A percentile compares a stretch with the other conserved stretches of the same genome.
These are phyloP conservation scores for Posidonia australis DNA, from an alignment of 106 monocot species.

Conservation along the genomic window DNA sequence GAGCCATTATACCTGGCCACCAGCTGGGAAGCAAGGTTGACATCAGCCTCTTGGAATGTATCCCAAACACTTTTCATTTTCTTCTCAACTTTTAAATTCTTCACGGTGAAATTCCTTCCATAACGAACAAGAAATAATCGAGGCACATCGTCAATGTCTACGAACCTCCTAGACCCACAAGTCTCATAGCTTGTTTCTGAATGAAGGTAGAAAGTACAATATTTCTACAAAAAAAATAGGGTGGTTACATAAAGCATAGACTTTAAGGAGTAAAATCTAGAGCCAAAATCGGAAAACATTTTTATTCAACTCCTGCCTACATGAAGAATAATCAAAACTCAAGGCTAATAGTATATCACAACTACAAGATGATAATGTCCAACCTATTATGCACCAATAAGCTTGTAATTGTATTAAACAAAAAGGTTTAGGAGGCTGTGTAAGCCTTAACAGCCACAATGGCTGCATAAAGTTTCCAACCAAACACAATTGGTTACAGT, in stretches of 20 bases:
- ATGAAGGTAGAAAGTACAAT: slow-evolving; percentile 73
- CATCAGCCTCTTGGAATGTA: slow-evolving; percentile 36
- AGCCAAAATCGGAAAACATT: background rate
- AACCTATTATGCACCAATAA: too few species aligned
- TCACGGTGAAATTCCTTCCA: slow-evolving; percentile 49
- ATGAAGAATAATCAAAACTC: too few species aligned
- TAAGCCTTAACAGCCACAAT: too few species aligned
- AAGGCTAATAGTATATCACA: too few species aligned
- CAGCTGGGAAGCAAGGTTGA: slow-evolving; percentile 64
- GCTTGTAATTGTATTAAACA: too few species aligned
- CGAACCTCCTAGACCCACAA: slow-evolving; percentile 75
- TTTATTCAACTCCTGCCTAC: too few species aligned
- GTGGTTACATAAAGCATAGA: background rate
- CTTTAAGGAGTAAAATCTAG: background rate
- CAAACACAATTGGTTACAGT: too few species aligned
- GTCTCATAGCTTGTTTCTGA: slow-evolving; percentile 63
- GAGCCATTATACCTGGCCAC: slow-evolving; percentile 85
- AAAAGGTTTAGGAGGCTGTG: too few species aligned
- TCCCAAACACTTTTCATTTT: slow-evolving; percentile 51
- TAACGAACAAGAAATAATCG: slow-evolving; percentile 69
- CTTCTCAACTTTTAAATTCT: slow-evolving; percentile 23
- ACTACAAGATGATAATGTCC: too few species aligned
- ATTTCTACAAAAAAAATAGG: slow-evolving; percentile 37
- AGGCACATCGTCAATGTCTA: slow-evolving; percentile 42
- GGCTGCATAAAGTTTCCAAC: too few species aligned